A percentile compares a stretch with the other conserved stretches of the same genome.
Conservation (phyloP, 441 rosid species). For the Aquilaria agallochum region DNA sequence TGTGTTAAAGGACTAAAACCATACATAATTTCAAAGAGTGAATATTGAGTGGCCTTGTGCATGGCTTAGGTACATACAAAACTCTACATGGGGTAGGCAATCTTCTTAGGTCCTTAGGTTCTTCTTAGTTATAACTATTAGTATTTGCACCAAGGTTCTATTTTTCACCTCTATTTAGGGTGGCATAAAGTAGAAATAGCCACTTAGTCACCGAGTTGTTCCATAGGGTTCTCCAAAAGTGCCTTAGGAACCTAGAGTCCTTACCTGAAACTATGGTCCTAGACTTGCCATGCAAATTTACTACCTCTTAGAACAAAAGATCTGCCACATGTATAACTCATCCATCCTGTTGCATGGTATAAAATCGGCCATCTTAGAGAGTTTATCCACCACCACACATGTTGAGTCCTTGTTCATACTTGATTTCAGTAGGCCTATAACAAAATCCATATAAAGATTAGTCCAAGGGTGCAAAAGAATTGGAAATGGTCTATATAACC, state of each 20-base stretch:
- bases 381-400: neutral
- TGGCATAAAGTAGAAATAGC: neutral
- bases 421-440: neutral
- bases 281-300: neutral
- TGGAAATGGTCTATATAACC: too few relatives aligned
- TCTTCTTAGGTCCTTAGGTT: too few relatives aligned
- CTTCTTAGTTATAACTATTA: too few relatives aligned
- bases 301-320: neutral
- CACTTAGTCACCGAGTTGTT: neutral
- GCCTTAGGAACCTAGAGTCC: neutral
- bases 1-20: too few relatives aligned
- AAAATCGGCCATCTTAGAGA: neutral
- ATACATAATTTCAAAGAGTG: too few relatives aligned
- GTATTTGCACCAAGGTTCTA: too few relatives aligned
- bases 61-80: too few relatives aligned
- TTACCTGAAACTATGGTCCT: neutral
- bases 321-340: neutral
- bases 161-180: neutral
- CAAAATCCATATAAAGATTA: too few relatives aligned
- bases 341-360: neutral
- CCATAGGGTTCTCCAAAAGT: constrained; percentile 1
- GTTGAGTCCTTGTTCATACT: neutral
- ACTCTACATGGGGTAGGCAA: too few relatives aligned
- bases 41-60: too few relatives aligned
- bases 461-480: too few relatives aligned